Evolutionary conservation across 768 basidiomycete genomes (phyloP).

Genomic region (Rhodotorula toruloides): DNA sequence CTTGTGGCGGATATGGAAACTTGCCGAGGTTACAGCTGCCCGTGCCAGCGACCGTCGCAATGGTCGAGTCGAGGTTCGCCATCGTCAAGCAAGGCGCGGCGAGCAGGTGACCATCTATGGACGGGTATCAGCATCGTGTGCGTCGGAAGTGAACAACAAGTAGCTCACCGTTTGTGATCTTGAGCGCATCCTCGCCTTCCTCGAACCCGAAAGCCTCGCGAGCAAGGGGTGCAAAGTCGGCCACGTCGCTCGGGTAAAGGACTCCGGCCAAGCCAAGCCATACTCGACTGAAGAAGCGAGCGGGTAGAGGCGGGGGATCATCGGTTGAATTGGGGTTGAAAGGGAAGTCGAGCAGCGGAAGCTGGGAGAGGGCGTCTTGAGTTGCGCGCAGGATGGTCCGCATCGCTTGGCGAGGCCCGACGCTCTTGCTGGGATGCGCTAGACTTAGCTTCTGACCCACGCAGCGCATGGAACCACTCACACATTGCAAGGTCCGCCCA

Average conservation of each 20-base stretch:
- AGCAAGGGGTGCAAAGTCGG: constrained; percentile 36
- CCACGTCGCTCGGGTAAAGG: constrained; percentile 27
- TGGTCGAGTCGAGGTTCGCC: constrained; percentile 38
- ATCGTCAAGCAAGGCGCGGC: constrained; percentile 41
- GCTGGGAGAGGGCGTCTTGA: constrained; percentile 39
- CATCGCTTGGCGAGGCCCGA: constrained; percentile 40
- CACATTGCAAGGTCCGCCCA: constrained; percentile 45
- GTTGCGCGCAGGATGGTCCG: constrained; percentile 41
- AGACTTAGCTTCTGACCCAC: not conserved
- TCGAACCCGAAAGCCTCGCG: constrained; percentile 29
- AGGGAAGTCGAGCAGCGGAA: not conserved
- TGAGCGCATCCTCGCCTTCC: constrained; percentile 13
- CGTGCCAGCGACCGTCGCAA: constrained; percentile 45
- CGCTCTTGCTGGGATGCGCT: constrained; percentile 35
- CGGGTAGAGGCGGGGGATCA: not conserved
- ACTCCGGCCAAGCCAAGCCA: constrained; percentile 46
- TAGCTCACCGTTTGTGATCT: constrained; percentile 45
- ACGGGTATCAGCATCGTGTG: not conserved
- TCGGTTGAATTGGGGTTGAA: not conserved
- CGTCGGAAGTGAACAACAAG: not conserved
- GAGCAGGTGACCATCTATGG: constrained; percentile 45
- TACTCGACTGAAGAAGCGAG: constrained; percentile 39
- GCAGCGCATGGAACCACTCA: constrained; percentile 18
- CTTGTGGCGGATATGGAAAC: not conserved
- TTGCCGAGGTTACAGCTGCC: constrained; percentile 40